Base-by-base conservation (phyloP, 1,139 yeast species). In the Candida pseudoviswanathii region DNA sequence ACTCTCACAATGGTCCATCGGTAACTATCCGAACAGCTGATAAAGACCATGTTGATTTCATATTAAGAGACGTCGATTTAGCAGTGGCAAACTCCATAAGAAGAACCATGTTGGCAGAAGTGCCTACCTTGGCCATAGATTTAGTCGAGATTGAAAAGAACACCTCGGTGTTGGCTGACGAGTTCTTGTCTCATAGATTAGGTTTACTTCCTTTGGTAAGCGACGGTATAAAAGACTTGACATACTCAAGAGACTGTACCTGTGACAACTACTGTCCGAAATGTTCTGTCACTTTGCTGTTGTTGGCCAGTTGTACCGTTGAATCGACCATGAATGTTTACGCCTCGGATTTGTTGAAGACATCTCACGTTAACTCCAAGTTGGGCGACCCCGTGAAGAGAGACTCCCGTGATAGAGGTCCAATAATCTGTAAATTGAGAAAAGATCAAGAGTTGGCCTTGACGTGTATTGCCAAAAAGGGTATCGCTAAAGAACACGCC, bases 401-500 rank as follows among this genome's bases (percentile, higher is more conserved):
- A 55, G 97, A 92, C 63, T 80, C 84, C 25, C 84, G 80, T 52
- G 82, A 83, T 37, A 83, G 86, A 56, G 99, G 99, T 48, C 89
- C 95, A 9, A 71, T 94, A 51, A 83, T 94, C 56, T 91, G 97
- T 72, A 92, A 92, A 67, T 79, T 94, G 61, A 83, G 97, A 67
- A 89, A 88, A 65, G 96, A 92, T 65, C 99, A 94, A 72, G 97
- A 94, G 65, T 77, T 94, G 59, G 81, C 88, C 58, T 73, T 94
- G 53, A 85, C 88, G 55, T 94, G 99, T 71, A 88, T 94, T 55
- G 99, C 99, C 48, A 94, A 95, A 68, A 94, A 94, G 73, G 99
- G 99, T 41, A 94, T 95, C 54, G 92, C 98, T 41, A 94, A 95
- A 67, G 99, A 94, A 67, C 99, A 94, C 64, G 97, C 99, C 47